Evolutionary conservation across 306 rosid species (phyloP), one percentile per base, ranked within the genome.

Genomic region (Hippophae gyantsensis): DNA sequence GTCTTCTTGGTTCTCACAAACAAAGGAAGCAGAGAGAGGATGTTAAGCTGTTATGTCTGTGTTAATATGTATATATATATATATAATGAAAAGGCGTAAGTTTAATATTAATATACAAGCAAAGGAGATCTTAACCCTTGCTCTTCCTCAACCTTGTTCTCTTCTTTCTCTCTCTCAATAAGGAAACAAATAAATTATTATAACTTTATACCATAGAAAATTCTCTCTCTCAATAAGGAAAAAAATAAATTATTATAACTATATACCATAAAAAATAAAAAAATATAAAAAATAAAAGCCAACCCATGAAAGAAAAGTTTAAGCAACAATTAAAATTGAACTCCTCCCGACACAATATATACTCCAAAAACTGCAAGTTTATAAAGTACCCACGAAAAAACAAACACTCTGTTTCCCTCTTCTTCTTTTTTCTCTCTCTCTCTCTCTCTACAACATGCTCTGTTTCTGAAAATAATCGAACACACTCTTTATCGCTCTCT

Each of bases 281-380:
- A 42, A 18, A 9, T 32, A 57, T 13, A 52, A 5, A 52, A 48
- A 62, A n/a, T 5, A 66, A 67, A 52, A 42, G 41, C 26, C n/a
- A 26, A 60, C 52, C 45, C 48, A 10, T 12, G 45, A 43, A 57
- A 48, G 57, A 54, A 57, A 42, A 54, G 9, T 9, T 49, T 40
- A 63, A 54, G 63, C 62, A 56, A 48, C 49, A 58, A n/a, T 50
- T 47, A 51, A 71, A 62, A 72, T 75, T 54, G 63, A 74, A 77
- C 57, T 48, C 67, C 67, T 61, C 77, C 84, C 89, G 88, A 85
- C 96, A 85, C 90, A 83, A 85, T 77, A n/a, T n/a, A n/a, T n/a
- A 81, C 90, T 85, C 94, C 94, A 85, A 88, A 69, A 81, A 86
- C 94, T 81, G 94, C 80, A 85, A 80, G 66, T 76, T 64, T 63